These are phyloP conservation scores for Lactarius deliciosus DNA, from an alignment of 768 basidiomycete species.

Conservation along the genomic window DNA sequence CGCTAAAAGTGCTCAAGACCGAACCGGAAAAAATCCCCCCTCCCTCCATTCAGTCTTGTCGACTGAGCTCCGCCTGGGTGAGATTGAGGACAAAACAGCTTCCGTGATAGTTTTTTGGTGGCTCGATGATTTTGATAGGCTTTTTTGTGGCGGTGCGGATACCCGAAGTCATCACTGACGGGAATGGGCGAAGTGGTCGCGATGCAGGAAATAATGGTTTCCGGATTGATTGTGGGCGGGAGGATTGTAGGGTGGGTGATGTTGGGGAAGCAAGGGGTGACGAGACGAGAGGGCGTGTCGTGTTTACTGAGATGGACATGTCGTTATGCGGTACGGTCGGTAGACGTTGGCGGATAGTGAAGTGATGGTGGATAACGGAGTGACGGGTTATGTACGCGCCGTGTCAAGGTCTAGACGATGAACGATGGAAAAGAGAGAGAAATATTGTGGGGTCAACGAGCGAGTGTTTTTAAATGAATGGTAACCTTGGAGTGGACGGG, in stretches of 20 bases:
- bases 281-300: conserved; percentile 28
- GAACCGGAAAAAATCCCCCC: not conserved
- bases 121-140: conserved; percentile 74
- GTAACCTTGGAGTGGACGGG: not conserved
- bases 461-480: conserved; percentile 21
- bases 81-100: conserved; percentile 72
- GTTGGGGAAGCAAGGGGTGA: conserved; percentile 27
- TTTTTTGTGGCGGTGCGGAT: conserved; percentile 38
- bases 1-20: not conserved
- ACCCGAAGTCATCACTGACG: conserved; percentile 50
- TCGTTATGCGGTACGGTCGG: conserved; percentile 35
- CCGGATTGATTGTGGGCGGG: conserved; percentile 36
- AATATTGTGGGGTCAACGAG: conserved; percentile 11
- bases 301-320: conserved; percentile 56
- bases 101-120: conserved; percentile 66
- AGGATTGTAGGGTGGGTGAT: conserved; percentile 21
- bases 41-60: conserved; percentile 49
- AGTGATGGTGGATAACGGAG: not conserved
- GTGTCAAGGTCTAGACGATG: not conserved
- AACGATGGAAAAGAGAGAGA: not conserved
- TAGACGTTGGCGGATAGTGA: conserved; percentile 40
- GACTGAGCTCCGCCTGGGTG: conserved; percentile 79
- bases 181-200: conserved; percentile 76
- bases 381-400: conserved; percentile 6
- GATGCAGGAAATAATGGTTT: conserved; percentile 60